These are phyloP conservation scores for Solanum neorickii DNA, from an alignment of 257 asterid species.

Conservation along the genomic window DNA sequence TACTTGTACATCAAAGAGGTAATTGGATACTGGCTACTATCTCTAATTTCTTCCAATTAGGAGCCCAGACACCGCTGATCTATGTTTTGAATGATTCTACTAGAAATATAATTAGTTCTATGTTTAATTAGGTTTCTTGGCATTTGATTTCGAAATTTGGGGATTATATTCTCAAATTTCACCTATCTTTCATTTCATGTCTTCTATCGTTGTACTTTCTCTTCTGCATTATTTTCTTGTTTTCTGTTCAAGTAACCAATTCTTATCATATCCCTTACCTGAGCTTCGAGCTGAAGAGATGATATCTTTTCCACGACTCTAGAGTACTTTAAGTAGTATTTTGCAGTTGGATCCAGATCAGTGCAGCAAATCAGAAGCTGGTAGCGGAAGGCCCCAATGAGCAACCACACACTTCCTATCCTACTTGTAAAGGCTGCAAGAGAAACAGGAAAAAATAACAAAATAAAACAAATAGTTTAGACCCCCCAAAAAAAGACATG, in stretches of 20 bases:
- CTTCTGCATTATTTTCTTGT: neutral
- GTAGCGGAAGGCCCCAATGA: constrained; percentile 67
- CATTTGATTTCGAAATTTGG: neutral
- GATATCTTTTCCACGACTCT: constrained; percentile 52
- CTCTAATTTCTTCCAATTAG: neutral
- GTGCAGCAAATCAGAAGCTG: constrained; percentile 54
- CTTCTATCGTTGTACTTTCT: neutral
- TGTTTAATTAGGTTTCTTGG: neutral
- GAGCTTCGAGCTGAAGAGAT: constrained; percentile 64
- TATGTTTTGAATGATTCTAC: neutral
- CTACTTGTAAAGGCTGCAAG: constrained; percentile 23
- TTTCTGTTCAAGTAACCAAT: neutral
- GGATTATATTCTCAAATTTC: neutral
- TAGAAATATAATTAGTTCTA: neutral
- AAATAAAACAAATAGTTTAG: neutral
- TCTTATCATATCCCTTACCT: constrained; percentile 27
- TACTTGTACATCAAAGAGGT: neutral
- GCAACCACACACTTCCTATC: constrained; percentile 50
- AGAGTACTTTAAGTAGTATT: constrained; percentile 55
- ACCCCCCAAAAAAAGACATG: neutral
- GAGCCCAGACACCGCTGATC: neutral
- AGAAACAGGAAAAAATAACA: neutral
- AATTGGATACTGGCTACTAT: neutral
- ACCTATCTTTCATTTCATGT: neutral
- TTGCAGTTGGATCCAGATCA: constrained; percentile 73